Percentiles rank a stretch among this genome's conserved stretches.
Conservation (phyloP, 2,329 filamentous ascomycete species). For the Zelopaecilomyces penicillatus region DNA sequence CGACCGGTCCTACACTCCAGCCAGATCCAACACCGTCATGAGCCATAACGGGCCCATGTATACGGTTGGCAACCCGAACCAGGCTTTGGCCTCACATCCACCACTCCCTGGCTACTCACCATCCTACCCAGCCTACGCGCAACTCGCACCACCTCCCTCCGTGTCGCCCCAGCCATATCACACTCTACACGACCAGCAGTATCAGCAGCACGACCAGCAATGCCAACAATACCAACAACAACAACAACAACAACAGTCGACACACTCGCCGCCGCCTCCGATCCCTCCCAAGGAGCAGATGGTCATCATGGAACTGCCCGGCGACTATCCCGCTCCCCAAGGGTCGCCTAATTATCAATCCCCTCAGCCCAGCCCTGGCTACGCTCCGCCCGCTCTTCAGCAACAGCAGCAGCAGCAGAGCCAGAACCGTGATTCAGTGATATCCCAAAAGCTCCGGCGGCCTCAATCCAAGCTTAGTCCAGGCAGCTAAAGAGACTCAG, state of each 20-base stretch:
- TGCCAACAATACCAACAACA: slow-evolving; percentile 7
- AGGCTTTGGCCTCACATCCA: not conserved
- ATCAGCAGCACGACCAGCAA: slow-evolving; percentile 11
- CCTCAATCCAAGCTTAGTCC: no score
- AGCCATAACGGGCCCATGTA: not conserved
- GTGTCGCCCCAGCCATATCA: slow-evolving; percentile 9
- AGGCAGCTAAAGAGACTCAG: no score
- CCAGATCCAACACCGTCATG: slow-evolving; percentile 2
- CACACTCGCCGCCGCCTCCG: slow-evolving; percentile 13
- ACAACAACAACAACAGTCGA: not conserved
- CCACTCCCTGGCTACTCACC: slow-evolving; percentile 31
- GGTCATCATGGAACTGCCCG: slow-evolving; percentile 36
- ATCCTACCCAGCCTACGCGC: slow-evolving; percentile 10
- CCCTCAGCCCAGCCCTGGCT: slow-evolving; percentile 15
- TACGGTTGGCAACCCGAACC: not conserved
- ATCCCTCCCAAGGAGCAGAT: slow-evolving; percentile 17
- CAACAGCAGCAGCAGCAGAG: no score
- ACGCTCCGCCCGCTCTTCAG: not conserved
- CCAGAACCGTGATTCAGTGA: no score
- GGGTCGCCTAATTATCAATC: slow-evolving; percentile 20
- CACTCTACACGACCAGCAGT: slow-evolving; percentile 10
- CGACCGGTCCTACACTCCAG: slow-evolving; percentile 32
- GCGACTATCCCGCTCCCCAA: slow-evolving; percentile 37
- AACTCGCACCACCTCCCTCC: slow-evolving; percentile 6
- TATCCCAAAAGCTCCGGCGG: no score